phyloP scores from a whole-genome alignment of 2,329 filamentous ascomycete genomes.

The Arthrobotrys sinensis region DNA sequence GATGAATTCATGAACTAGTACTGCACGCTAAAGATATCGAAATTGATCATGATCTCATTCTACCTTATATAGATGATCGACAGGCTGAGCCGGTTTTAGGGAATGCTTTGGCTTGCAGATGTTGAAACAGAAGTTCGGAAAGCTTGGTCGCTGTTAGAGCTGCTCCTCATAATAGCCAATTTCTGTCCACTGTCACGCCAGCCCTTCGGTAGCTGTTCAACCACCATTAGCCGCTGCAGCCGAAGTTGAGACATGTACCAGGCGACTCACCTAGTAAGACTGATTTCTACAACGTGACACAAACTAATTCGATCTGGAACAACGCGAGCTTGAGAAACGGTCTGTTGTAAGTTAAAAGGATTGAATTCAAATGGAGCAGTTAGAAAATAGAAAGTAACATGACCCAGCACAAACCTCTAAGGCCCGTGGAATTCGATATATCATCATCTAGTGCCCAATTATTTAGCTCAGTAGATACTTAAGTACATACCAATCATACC shows the following conservation, averaged over 20 bases:
- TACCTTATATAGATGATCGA: neutral
- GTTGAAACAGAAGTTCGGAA: slow-evolving; percentile 7
- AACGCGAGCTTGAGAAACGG: too few relatives aligned
- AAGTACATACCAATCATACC: too few relatives aligned
- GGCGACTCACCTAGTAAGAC: too few relatives aligned
- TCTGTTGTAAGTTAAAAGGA: too few relatives aligned
- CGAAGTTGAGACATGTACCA: neutral
- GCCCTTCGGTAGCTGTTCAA: neutral
- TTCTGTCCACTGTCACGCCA: slow-evolving; percentile 14
- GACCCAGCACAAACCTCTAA: too few relatives aligned
- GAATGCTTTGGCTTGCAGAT: slow-evolving; percentile 13
- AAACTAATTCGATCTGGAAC: neutral
- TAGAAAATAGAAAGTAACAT: too few relatives aligned
- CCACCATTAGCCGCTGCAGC: slow-evolving; percentile 19
- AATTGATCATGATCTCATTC: neutral
- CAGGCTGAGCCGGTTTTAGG: neutral
- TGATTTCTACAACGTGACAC: neutral
- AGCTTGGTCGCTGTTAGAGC: neutral
- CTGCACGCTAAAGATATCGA: neutral
- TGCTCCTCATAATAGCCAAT: slow-evolving; percentile 19
- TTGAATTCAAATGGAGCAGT: too few relatives aligned
- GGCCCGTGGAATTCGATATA: too few relatives aligned
- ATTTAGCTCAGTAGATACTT: too few relatives aligned
- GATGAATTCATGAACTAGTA: neutral
- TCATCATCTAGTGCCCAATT: too few relatives aligned